A percentile compares a stretch with the other conserved stretches of the same genome.
Evolutionary conservation across 208 protist species (phyloP).

Genomic region (Leptomonas seymouri): DNA sequence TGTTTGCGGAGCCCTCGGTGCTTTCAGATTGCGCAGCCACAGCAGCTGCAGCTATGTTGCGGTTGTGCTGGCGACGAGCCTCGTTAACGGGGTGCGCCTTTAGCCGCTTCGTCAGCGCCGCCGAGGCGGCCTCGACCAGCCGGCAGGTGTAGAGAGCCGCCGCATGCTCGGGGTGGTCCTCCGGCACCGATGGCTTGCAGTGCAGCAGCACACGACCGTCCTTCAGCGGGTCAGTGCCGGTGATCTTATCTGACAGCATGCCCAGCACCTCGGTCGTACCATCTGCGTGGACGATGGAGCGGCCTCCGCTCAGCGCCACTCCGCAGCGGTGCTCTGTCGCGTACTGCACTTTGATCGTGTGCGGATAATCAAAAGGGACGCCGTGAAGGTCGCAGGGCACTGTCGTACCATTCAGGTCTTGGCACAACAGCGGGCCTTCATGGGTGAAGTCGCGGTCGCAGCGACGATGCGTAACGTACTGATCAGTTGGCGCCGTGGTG

Average conservation of each 20-base stretch:
- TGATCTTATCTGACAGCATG: constrained; percentile 63
- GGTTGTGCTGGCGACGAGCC: constrained; percentile 35
- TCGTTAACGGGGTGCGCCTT: constrained; percentile 62
- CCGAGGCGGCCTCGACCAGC: constrained; percentile 65
- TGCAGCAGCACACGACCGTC: constrained; percentile 46
- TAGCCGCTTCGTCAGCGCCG: constrained; percentile 40
- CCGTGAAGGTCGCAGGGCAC: constrained; percentile 42
- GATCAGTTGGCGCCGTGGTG: constrained; percentile 5
- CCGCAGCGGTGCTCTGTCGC: constrained; percentile 80
- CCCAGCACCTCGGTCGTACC: constrained; percentile 15
- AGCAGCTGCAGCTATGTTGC: constrained; percentile 1
- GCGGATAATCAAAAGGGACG: constrained; percentile 45
- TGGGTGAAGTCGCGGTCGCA: constrained; percentile 74
- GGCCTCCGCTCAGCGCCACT: constrained; percentile 58
- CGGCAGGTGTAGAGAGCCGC: constrained; percentile 64
- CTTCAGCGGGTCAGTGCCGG: constrained; percentile 69
- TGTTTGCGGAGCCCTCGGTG: background rate
- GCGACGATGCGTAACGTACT: constrained; percentile 58
- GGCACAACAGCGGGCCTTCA: constrained; percentile 60
- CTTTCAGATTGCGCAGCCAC: no score
- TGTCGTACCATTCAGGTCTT: constrained; percentile 45
- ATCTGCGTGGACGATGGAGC: constrained; percentile 4
- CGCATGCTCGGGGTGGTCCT: constrained; percentile 50
- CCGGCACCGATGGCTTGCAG: constrained; percentile 50
- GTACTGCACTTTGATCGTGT: constrained; percentile 62